Percentiles rank a stretch among this genome's conserved stretches.
Conservation (phyloP, 768 basidiomycete genomes). For the Amanita inopinata region DNA sequence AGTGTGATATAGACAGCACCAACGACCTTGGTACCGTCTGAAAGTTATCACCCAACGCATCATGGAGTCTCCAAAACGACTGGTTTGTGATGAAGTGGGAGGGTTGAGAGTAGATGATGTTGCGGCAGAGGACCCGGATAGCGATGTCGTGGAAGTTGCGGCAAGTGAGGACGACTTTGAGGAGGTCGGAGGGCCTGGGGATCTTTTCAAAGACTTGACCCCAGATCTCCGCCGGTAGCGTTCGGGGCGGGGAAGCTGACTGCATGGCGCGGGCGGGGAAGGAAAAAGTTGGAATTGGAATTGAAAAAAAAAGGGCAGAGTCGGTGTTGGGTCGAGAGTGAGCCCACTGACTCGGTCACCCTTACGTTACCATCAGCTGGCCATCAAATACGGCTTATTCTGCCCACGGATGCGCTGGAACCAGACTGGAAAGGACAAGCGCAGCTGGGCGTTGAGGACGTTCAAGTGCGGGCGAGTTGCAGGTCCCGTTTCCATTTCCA, state of each 20-base stretch:
- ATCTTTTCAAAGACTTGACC: background rate
- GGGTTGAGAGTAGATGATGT: slow-evolving; percentile 13
- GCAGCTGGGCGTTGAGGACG: too few species aligned
- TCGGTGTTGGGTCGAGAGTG: background rate
- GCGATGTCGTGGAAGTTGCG: background rate
- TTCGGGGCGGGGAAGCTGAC: background rate
- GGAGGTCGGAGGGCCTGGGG: background rate
- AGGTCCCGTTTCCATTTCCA: too few species aligned
- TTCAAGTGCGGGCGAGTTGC: too few species aligned
- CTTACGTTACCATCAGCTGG: background rate
- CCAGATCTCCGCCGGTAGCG: background rate
- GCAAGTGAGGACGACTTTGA: background rate
- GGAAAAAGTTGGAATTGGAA: background rate
- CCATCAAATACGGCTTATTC: too few species aligned
- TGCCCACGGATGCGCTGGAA: too few species aligned
- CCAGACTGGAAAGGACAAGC: too few species aligned
- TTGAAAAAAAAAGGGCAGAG: background rate
- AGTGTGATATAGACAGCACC: background rate
- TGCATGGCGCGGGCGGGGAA: background rate
- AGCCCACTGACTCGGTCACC: too few species aligned
- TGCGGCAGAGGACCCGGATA: slow-evolving; percentile 13
- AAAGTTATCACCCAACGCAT: background rate
- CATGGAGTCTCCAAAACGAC: slow-evolving; percentile 10
- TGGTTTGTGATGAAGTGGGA: slow-evolving; percentile 11
- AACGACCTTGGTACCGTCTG: background rate